These are phyloP conservation scores for Magnolia sinica DNA, from an alignment of 164 flowering plant genomes.

Conservation along the genomic window DNA sequence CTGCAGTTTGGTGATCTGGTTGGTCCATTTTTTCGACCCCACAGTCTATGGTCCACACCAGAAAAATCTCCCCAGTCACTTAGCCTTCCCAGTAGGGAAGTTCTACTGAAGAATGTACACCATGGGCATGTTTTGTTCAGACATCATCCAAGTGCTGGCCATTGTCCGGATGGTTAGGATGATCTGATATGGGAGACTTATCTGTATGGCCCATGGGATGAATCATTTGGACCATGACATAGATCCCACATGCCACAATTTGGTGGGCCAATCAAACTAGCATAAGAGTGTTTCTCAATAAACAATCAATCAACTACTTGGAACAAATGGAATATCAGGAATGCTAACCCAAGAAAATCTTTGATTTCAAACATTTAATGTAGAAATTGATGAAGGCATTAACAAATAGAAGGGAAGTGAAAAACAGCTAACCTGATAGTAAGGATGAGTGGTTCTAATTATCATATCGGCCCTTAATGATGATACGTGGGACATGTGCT, in stretches of 20 bases:
- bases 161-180: not conserved
- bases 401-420: not conserved
- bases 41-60: not conserved
- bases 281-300: no score
- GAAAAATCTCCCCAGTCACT: not conserved
- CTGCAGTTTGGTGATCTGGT: not conserved
- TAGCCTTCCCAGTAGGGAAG: not conserved
- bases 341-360: no score
- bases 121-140: not conserved
- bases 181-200: not conserved
- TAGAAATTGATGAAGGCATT: not conserved
- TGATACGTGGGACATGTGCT: constrained; percentile 2
- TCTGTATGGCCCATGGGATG: no score
- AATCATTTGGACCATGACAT: no score
- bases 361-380: no score
- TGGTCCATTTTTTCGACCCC: not conserved
- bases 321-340: no score
- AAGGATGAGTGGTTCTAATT: not conserved
- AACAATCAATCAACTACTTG: no score
- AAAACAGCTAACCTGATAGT: not conserved
- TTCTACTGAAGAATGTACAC: not conserved
- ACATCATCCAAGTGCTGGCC: not conserved
- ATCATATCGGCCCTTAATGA: not conserved
- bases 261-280: no score
- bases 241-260: no score